These are phyloP conservation scores for Sphaerulina populicola DNA, from an alignment of 2,329 filamentous ascomycete genomes.

Conservation along the genomic window DNA sequence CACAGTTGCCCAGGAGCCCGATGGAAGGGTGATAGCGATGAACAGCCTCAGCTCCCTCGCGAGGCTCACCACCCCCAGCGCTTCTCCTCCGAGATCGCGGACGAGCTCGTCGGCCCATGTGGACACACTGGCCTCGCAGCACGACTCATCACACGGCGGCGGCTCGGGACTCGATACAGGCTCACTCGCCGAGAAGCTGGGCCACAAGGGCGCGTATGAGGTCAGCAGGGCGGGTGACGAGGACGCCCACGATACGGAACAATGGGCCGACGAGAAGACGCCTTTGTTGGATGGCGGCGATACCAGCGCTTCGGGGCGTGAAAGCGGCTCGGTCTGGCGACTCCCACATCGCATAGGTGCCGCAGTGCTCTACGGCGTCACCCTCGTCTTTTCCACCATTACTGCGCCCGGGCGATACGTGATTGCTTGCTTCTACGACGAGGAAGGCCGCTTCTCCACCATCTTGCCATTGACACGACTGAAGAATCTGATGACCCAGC, in stretches of 20 bases:
- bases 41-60: constrained; percentile 95
- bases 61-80: constrained; percentile 53
- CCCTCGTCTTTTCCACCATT: constrained; percentile 69
- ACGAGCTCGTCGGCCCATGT: constrained; percentile 25
- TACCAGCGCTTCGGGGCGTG: constrained; percentile 6
- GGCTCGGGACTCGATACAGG: constrained; percentile 15
- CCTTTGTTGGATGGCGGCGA: constrained; percentile 48
- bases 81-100: constrained; percentile 45
- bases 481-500: constrained; percentile 39
- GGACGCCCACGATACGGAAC: constrained; percentile 17
- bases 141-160: constrained; percentile 7
- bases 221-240: constrained; percentile 14
- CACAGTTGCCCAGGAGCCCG: background rate
- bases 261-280: constrained; percentile 54
- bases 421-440: constrained; percentile 73
- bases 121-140: constrained; percentile 10
- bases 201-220: constrained; percentile 15
- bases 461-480: constrained; percentile 63
- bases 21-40: constrained; percentile 47
- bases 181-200: constrained; percentile 25
- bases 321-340: constrained; percentile 17
- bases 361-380: constrained; percentile 65
- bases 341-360: constrained; percentile 54
- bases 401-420: constrained; percentile 74
- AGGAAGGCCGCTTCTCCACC: constrained; percentile 70